phyloP scores from a whole-genome alignment of 306 rosid genomes.

The Glycyrrhiza uralensis region DNA sequence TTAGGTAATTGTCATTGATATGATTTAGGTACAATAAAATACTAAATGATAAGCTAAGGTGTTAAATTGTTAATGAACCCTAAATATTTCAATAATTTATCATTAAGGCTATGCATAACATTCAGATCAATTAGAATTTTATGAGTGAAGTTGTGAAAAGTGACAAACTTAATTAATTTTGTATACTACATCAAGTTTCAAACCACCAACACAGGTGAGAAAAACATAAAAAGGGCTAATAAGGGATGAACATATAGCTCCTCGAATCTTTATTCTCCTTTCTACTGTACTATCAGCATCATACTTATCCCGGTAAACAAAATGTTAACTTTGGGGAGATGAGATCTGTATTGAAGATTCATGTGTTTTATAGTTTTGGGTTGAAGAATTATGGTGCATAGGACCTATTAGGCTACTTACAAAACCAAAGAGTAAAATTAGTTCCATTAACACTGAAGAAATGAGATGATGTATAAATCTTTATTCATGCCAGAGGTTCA shows the following conservation, averaged over 20 bases:
- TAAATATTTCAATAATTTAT: neutral
- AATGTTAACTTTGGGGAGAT: neutral
- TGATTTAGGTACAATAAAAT: neutral
- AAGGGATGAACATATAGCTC: neutral
- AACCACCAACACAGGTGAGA: neutral
- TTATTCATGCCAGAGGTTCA: neutral
- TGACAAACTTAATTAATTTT: neutral
- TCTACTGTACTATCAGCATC: neutral
- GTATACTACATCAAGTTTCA: neutral
- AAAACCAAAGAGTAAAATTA: constrained; percentile 1
- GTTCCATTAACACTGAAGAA: constrained; percentile 6
- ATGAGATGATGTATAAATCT: neutral
- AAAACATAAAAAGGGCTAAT: neutral
- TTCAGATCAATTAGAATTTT: neutral
- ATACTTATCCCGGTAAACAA: neutral
- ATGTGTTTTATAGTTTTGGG: neutral
- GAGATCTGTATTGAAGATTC: neutral
- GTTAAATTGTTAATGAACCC: neutral
- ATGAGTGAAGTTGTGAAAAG: neutral
- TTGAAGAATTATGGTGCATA: neutral
- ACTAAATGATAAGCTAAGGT: constrained; percentile 12
- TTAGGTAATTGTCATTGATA: constrained; percentile 12
- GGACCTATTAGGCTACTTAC: neutral
- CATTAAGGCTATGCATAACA: neutral
- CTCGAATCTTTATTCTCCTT: neutral